Evolutionary conservation across 2,329 filamentous ascomycete genomes (phyloP).

Genomic region (Pestalotiopsis sp.): DNA sequence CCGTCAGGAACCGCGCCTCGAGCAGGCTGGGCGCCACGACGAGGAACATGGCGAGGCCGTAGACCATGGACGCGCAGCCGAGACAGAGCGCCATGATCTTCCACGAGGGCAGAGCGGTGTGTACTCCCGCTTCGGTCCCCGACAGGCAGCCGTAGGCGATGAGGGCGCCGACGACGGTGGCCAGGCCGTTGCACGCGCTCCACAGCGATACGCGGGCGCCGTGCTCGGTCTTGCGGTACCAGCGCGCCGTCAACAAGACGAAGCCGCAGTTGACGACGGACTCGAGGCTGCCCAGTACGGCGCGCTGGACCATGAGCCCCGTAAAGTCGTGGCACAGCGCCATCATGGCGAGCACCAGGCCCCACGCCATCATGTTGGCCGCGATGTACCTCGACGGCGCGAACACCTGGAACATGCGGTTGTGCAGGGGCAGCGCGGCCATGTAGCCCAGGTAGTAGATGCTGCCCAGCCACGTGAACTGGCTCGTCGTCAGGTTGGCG

Average conservation of each 20-base stretch:
- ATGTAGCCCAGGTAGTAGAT: conserved; percentile 31
- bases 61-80: conserved; percentile 27
- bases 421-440: conserved; percentile 28
- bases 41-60: conserved; percentile 25
- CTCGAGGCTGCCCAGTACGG: conserved; percentile 19
- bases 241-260: conserved; percentile 14
- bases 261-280: conserved; percentile 20
- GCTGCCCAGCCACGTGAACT: conserved; percentile 14
- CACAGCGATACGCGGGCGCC: conserved; percentile 6
- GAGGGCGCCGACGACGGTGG: conserved; percentile 28
- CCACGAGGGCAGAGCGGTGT: conserved; percentile 31
- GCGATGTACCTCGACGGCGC: conserved; percentile 31
- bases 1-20: conserved; percentile 27
- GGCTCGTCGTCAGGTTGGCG: conserved; percentile 40
- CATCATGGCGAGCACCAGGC: conserved; percentile 15
- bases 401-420: conserved; percentile 29
- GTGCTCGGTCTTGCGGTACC: conserved; percentile 11
- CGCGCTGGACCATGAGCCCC: conserved; percentile 19
- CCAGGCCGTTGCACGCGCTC: conserved; percentile 21
- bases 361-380: conserved; percentile 22
- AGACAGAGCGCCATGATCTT: conserved; percentile 37
- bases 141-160: conserved; percentile 27
- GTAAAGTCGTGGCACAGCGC: conserved; percentile 30
- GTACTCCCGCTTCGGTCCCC: conserved; percentile 20
- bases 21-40: conserved; percentile 30